Percentiles rank a stretch among this genome's conserved stretches.
phyloP scores from a whole-genome alignment of 73 alveolate genomes.

The Paramecium caudatum region DNA sequence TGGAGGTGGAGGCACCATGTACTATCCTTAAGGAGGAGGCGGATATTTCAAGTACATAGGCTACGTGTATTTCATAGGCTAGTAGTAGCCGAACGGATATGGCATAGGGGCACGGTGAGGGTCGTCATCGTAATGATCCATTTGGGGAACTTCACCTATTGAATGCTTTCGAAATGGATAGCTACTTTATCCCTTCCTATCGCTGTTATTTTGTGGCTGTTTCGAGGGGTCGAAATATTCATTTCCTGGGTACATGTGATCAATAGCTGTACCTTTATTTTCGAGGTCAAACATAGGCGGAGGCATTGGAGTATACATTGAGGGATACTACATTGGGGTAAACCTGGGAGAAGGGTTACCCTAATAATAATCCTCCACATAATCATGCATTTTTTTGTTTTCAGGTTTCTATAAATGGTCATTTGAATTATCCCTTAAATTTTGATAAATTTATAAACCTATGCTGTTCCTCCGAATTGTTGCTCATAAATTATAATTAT shows the following conservation, averaged over 20 bases:
- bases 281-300: slow-evolving; percentile 35
- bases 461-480: slow-evolving; percentile 23
- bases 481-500: slow-evolving; percentile 48
- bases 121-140: slow-evolving; percentile 39
- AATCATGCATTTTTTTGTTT: slow-evolving; percentile 44
- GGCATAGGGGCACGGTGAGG: slow-evolving; percentile 26
- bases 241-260: no score
- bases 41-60: slow-evolving; percentile 35
- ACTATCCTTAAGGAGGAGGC: slow-evolving; percentile 8
- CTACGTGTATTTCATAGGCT: slow-evolving; percentile 32
- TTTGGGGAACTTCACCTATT: slow-evolving; percentile 48
- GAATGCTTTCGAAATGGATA: slow-evolving; percentile 52
- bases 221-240: slow-evolving; percentile 2
- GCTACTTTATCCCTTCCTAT: slow-evolving; percentile 58
- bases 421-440: slow-evolving; percentile 50
- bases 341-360: slow-evolving; percentile 60
- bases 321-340: slow-evolving; percentile 21
- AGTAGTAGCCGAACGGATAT: slow-evolving; percentile 37
- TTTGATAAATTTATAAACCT: slow-evolving; percentile 1
- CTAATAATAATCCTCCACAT: slow-evolving; percentile 32
- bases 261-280: background rate
- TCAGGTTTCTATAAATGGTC: slow-evolving; percentile 8
- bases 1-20: slow-evolving; percentile 48
- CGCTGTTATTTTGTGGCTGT: slow-evolving; percentile 50
- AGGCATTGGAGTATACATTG: background rate